Evolutionary conservation across 2,329 filamentous ascomycete genomes (phyloP).

Genomic region (Pseudogymnoascus sp.): DNA sequence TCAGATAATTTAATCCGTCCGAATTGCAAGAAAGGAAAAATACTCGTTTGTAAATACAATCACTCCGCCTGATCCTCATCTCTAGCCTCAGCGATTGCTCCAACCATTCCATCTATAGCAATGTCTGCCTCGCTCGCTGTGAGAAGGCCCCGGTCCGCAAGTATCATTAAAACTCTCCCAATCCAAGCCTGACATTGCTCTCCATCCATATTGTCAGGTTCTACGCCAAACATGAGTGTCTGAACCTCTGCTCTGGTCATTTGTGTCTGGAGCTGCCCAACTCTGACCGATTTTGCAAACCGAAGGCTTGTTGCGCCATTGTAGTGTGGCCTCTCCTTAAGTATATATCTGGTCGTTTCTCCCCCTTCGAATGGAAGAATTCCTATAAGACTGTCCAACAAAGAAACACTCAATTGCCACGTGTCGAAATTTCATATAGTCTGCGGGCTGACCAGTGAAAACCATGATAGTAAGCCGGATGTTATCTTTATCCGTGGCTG

Average conservation of each 20-base stretch:
- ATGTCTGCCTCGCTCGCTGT: neutral
- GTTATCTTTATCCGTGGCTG: neutral
- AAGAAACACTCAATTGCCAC: neutral
- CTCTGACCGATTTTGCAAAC: neutral
- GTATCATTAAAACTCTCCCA: neutral
- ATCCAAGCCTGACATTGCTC: neutral
- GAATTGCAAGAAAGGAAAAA: neutral
- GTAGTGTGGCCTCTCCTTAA: neutral
- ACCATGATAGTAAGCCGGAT: neutral
- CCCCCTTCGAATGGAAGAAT: neutral
- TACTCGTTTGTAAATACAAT: neutral
- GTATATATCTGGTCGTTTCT: neutral
- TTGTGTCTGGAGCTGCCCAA: neutral
- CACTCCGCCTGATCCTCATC: neutral
- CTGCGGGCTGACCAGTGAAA: neutral
- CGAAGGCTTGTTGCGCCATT: neutral
- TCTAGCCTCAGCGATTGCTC: neutral
- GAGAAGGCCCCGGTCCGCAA: neutral
- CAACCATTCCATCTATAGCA: neutral
- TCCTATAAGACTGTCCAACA: neutral
- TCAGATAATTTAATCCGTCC: neutral
- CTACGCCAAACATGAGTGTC: neutral
- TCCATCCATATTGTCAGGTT: neutral
- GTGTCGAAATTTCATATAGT: neutral
- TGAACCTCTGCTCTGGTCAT: neutral